Base-by-base conservation (phyloP, 352 stramenopile genomes). In the Globisporangium radiosum region DNA sequence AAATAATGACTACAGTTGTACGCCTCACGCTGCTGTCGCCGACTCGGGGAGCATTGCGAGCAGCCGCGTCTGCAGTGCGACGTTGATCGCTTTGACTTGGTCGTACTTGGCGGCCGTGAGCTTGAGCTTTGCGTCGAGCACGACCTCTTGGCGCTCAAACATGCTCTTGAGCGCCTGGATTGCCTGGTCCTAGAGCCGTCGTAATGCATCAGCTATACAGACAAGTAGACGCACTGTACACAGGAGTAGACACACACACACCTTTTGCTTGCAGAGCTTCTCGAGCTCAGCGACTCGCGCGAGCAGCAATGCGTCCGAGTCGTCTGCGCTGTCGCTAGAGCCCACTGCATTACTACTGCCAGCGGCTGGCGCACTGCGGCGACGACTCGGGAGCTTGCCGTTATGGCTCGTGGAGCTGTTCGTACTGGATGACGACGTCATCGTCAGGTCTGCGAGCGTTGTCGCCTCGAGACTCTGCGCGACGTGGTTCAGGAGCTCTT, bases 1-100 rank as follows among this genome's bases (percentile, higher is more conserved):
- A 33, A 33, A 33, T 33, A 33, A 33, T 33, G 25, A 33, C 25
- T 33, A 33, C 25, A 33, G 25, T 33, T 33, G 25, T 33, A 33
- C 25, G 25, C 1, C 25, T 33, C 25, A 33, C 25, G 25, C 25
- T 33, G 25, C 25, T 33, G 25, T 33, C 25, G 25, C 25, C 25
- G 25, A 33, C 25, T 88, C 76, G 0, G 75, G 85, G 55, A 88
- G 53, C 15, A 65, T 60, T 7, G 78, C 60, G 47, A 91, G 68
- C 37, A 90, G 59, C 19, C 76, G 78, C 70, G 73, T 86, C 81
- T 91, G 84, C 25, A 94, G 65, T 3, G 80, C 75, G 56, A 92
- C 62, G 59, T 90, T 94, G 57, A 94, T 90, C 39, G 72, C 69
- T 62, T 92, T 92, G 17, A 87, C 75, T 60, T 94, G 79, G 44